Percentiles rank a stretch among this genome's conserved stretches.
Conservation (phyloP, 805 yeast genomes). For the Metschnikowia drakensbergensis region DNA sequence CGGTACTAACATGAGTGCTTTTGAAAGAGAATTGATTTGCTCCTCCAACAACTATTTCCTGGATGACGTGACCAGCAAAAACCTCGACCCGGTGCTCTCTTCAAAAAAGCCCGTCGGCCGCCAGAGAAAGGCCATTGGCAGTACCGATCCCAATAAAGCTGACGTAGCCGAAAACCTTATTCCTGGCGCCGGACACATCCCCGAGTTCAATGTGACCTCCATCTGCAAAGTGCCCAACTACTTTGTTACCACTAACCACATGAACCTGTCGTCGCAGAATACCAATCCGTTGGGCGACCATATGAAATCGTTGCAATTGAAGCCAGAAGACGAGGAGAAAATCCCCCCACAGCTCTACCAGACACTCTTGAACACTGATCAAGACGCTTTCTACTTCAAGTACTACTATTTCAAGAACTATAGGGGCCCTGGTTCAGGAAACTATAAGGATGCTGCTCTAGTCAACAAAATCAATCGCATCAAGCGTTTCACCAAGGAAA, state of each 20-base stretch:
- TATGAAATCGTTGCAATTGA: conserved; percentile 11
- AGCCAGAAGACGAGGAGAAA: conserved; percentile 25
- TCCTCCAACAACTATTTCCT: conserved; percentile 26
- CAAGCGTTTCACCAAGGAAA: conserved; percentile 11
- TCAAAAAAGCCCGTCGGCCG: conserved; percentile 28
- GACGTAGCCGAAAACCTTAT: conserved; percentile 38
- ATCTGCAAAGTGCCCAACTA: conserved; percentile 43
- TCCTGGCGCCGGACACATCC: conserved; percentile 44
- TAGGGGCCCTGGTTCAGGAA: conserved; percentile 45
- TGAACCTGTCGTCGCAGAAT: conserved; percentile 21
- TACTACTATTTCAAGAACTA: conserved; percentile 39
- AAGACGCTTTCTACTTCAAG: conserved; percentile 33
- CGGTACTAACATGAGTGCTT: conserved; percentile 26
- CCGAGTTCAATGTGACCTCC: conserved; percentile 38
- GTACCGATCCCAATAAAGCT: conserved; percentile 37
- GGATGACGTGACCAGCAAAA: conserved; percentile 9
- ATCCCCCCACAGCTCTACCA: conserved; percentile 35
- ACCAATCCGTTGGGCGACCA: conserved; percentile 13
- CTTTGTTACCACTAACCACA: conserved; percentile 30
- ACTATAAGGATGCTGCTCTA: conserved; percentile 42
- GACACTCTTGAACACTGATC: conserved; percentile 33
- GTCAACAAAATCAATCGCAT: conserved; percentile 38
- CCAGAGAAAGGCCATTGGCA: conserved; percentile 28
- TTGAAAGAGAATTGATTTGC: conserved; percentile 34
- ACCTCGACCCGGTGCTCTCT: neutral